These are phyloP conservation scores for Jimgerdemannia flammicorona DNA, from an alignment of 192 early-diverging fungal genomes.

Conservation along the genomic window DNA sequence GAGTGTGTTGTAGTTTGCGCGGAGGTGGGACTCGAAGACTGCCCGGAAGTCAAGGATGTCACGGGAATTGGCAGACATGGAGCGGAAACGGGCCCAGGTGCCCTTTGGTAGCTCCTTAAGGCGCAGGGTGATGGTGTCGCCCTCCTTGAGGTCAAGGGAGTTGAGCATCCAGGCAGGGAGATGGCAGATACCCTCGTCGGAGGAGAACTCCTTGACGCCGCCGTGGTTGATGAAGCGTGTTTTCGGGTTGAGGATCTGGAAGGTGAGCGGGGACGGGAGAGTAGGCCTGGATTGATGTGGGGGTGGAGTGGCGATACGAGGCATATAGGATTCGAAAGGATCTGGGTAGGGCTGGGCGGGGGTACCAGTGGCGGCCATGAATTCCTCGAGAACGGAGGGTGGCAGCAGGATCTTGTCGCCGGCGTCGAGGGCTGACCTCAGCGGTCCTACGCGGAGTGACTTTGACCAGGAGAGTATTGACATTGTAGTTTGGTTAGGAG, in stretches of 20 bases:
- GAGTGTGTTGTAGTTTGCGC: conserved; percentile 63
- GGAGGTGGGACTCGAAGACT: conserved; percentile 63
- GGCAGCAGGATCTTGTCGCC: conserved; percentile 60
- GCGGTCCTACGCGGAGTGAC: not conserved
- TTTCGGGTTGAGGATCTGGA: conserved; percentile 49
- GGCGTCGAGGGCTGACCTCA: conserved; percentile 9
- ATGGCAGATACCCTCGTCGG: conserved; percentile 42
- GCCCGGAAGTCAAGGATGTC: conserved; percentile 59
- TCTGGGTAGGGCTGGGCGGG: conserved; percentile 10
- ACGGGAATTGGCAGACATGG: conserved; percentile 45
- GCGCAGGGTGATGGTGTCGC: conserved; percentile 47
- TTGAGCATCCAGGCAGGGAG: conserved; percentile 54
- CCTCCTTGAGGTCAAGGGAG: conserved; percentile 32
- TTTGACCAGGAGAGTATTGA: not conserved
- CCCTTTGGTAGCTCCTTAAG: conserved; percentile 63
- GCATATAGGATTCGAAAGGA: not conserved
- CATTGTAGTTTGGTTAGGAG: conserved; percentile 9
- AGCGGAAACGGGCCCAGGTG: conserved; percentile 58
- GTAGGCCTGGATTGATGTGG: not conserved
- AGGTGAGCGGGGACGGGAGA: conserved; percentile 57
- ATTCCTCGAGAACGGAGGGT: conserved; percentile 41
- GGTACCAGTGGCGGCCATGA: conserved; percentile 28
- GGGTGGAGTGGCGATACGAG: not conserved
- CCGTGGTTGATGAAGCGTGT: conserved; percentile 41
- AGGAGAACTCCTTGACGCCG: conserved; percentile 75